These are phyloP conservation scores for Capronia coronata DNA, from an alignment of 2,329 filamentous ascomycete genomes.

Conservation along the genomic window DNA sequence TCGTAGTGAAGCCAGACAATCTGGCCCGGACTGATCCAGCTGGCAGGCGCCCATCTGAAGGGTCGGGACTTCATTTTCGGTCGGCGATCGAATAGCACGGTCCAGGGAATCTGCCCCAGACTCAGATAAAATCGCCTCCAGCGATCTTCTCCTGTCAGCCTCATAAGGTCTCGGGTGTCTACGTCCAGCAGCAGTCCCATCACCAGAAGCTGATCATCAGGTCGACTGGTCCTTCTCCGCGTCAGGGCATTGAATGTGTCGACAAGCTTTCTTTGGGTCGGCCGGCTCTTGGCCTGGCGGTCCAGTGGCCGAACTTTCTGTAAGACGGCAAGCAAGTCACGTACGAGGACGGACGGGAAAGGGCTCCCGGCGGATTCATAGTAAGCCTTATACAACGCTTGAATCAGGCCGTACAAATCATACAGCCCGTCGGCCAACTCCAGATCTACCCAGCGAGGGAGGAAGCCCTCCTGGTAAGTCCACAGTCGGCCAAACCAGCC, in stretches of 20 bases:
- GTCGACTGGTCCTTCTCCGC: background rate
- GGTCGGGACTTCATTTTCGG: background rate
- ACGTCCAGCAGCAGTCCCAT: background rate
- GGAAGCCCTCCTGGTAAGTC: slow-evolving; percentile 1
- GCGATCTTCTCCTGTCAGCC: background rate
- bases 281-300: background rate
- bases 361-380: background rate
- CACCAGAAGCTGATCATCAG: background rate
- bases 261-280: background rate
- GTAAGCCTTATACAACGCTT: background rate
- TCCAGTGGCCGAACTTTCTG: slow-evolving; percentile 1
- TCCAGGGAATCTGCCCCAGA: background rate
- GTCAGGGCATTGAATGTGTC: background rate
- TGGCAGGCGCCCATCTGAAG: background rate
- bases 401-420: background rate
- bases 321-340: slow-evolving; percentile 1
- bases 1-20: slow-evolving; percentile 6
- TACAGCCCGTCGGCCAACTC: background rate
- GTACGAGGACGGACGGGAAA: slow-evolving; percentile 1
- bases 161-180: background rate
- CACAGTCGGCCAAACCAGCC: background rate
- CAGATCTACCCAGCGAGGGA: background rate
- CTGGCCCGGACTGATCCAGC: slow-evolving; percentile 3
- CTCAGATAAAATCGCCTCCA: background rate
- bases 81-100: background rate